Base-by-base conservation (phyloP, 2,329 filamentous ascomycete species). In the Cercospora berteroae region DNA sequence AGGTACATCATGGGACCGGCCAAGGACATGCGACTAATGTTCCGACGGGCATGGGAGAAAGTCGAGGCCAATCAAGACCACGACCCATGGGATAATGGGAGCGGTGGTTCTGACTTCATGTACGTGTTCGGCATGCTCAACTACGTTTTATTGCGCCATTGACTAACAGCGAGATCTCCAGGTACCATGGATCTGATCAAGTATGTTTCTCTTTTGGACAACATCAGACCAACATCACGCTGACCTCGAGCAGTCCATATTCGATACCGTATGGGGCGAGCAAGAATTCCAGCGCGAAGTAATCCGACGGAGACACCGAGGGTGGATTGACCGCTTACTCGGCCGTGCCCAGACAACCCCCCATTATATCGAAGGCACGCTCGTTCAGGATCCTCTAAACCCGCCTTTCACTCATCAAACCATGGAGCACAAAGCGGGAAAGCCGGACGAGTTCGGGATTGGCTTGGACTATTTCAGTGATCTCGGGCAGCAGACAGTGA, bases 381-480 rank as follows among this genome's bases (percentile, higher is more conserved):
- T 69, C 10, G 52, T 72, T 2, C 60, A 64, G 7, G 73, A 73
- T 33, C 67, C 67, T 3, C 25, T 72, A 5, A 69, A 73, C n/a
- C 69, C 69, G 0, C 58, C 50, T 8, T 74, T 72, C 65, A 69
- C 61, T 7, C 64, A 70, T 23, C 66, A 69, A 31, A 69, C 72
- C 23, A 69, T 70, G 10, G 66, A 67, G 23, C 59, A 82, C 3
- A 82, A 83, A 69, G 82, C 79, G 65, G 79, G 82, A 64, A 81
- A 79, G 1, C 74, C 78, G 5, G 70, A 74, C 33, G 74, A 77
- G 31, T 77, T 74, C 60, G 72, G 73, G 2, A 75, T 77, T 6
- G 74, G 74, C 2, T 48, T 77, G n/a, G 75, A 77, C 44, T 74
- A 74, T 44, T 73, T 65, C 18, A 72, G 69, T 42, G 71, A 74